phyloP scores from a whole-genome alignment of 176 grass and related monocot species.

The Zoysia pacifica region DNA sequence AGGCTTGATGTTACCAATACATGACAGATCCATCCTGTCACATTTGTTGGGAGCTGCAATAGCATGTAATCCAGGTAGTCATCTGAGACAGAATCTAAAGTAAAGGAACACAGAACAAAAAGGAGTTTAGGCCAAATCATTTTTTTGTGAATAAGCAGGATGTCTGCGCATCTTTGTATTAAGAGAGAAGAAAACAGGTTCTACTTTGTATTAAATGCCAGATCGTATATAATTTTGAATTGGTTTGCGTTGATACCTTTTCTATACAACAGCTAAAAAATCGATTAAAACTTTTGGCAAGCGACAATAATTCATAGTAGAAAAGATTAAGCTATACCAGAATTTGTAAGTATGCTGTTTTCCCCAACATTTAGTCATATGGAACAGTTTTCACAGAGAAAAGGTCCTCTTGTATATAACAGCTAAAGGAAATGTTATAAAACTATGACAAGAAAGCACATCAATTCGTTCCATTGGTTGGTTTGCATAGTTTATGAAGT shows the following conservation, averaged over 20 bases:
- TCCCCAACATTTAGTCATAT: not conserved
- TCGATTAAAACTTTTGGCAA: not conserved
- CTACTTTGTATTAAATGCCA: no score
- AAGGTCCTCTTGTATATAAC: not conserved
- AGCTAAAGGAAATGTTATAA: not conserved
- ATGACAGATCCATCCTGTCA: constrained; percentile 94
- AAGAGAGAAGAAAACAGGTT: no score
- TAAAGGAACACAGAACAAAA: constrained; percentile 20
- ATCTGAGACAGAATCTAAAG: constrained; percentile 79
- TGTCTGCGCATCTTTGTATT: no score
- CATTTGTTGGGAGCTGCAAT: constrained; percentile 90
- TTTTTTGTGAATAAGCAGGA: no score
- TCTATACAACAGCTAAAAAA: not conserved
- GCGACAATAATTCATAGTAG: not conserved
- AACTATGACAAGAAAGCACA: not conserved
- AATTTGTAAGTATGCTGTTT: not conserved
- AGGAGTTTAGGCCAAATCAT: not conserved
- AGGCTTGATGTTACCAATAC: constrained; percentile 91
- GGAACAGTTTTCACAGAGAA: not conserved
- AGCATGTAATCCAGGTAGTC: constrained; percentile 95
- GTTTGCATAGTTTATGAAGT: not conserved
- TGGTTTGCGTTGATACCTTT: not conserved
- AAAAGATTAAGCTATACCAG: not conserved
- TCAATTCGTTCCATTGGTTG: not conserved
- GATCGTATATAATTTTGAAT: not conserved